Evolutionary conservation across 495 filamentous ascomycete species (phyloP).

Genomic region (Hypomontagnella monticulosa): DNA sequence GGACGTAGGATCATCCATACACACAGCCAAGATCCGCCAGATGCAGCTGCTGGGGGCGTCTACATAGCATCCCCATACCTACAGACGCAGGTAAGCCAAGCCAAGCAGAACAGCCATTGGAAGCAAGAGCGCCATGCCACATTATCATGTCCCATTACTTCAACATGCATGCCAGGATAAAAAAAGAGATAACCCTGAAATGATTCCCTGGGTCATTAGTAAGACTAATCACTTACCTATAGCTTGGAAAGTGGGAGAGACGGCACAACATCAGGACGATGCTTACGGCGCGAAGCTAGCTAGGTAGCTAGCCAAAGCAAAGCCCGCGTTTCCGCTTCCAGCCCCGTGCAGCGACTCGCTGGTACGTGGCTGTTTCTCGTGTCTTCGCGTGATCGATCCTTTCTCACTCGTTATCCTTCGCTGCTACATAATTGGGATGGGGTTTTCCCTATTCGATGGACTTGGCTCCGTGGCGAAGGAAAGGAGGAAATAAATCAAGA

Average conservation of each 20-base stretch:
- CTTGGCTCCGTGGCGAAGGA: neutral
- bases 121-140: neutral
- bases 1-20: slow-evolving; percentile 27
- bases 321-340: slow-evolving; percentile 25
- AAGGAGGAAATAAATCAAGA: neutral
- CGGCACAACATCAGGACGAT: neutral
- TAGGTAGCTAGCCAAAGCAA: neutral
- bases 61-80: slow-evolving; percentile 3
- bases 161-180: slow-evolving; percentile 20
- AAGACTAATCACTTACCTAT: neutral
- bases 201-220: neutral
- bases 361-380: slow-evolving; percentile 31
- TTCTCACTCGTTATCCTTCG: neutral
- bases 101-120: neutral
- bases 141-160: slow-evolving; percentile 21
- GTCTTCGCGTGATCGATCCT: slow-evolving; percentile 14
- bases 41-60: slow-evolving; percentile 10
- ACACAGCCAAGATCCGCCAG: slow-evolving; percentile 31
- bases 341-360: slow-evolving; percentile 25
- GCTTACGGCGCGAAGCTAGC: neutral
- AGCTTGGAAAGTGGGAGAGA: neutral
- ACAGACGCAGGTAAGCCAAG: neutral
- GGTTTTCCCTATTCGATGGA: slow-evolving; percentile 30
- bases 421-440: neutral
- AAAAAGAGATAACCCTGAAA: neutral